Evolutionary conservation across 1,139 yeast species (phyloP), one percentile per base, ranked within the genome.

Genomic region (Petasospora rhodanensis): DNA sequence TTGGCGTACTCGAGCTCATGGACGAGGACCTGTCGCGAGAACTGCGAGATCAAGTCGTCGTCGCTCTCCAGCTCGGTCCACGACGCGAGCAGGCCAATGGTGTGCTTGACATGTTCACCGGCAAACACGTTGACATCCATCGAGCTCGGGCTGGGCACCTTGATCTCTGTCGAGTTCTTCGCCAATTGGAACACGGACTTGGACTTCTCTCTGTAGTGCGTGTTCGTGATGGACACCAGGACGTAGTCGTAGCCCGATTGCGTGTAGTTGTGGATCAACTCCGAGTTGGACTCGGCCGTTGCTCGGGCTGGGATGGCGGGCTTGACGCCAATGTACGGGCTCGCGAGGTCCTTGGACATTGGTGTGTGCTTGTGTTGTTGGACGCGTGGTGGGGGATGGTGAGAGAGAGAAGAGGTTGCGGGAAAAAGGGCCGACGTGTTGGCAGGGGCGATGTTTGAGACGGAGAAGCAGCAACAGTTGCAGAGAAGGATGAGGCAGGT

Each of bases 31-130:
- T 76, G 77, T 21, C 58, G 56, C 3, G 79, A 71, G 35, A 76
- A 58, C 40, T 67, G 70, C 21, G 78, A 70, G 9, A 72, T 61
- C 4, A 61, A 44, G 0, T 58, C 54, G 48, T 74, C 72, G 15
- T 59, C 58, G 19, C 76, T 66, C 41, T 77, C 84, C 22, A 77
- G 56, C 46, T 78, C 83, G 10, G 76, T 62, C 83, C 84, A 78
- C 2, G 81, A 73, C 0, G 83, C 70, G 1, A 77, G 55, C 22
- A 77, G 47, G 0, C 81, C 83, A 24, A 72, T 61, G 0, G 70
- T 62, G 33, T 59, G 56, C 4, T 51, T 38, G 4, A 65, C 51
- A 41, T 68, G 69, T 1, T 55, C 41, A 3, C 63, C 63, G 2
- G 52, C 43, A 7, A 51, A 52, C 3, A 68, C 48, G 28, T 61